These are phyloP conservation scores for Coniella lustricola DNA, from an alignment of 2,329 filamentous ascomycete species.

Conservation along the genomic window DNA sequence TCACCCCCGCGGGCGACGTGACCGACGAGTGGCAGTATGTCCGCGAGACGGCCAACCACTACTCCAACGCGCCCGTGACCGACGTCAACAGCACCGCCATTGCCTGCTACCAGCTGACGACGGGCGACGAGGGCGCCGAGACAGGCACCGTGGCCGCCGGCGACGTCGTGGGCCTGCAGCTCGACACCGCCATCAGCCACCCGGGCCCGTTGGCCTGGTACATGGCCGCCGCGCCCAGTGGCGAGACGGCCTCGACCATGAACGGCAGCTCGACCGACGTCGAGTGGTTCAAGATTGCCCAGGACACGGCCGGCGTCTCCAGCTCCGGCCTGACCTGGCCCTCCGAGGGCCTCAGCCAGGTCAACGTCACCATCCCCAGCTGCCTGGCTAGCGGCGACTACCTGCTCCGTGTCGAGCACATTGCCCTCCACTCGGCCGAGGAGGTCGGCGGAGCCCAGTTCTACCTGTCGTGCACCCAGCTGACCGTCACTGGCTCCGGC, in stretches of 20 bases:
- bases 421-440: conserved; percentile 39
- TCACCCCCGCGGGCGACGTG: neutral
- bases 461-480: conserved; percentile 33
- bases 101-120: conserved; percentile 31
- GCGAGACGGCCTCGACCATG: conserved; percentile 32
- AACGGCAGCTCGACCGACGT: conserved; percentile 24
- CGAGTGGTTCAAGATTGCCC: conserved; percentile 43
- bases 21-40: neutral
- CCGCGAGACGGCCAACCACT: neutral
- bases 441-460: conserved; percentile 27
- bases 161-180: conserved; percentile 23
- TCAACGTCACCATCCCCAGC: conserved; percentile 29
- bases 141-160: conserved; percentile 38
- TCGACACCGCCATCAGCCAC: conserved; percentile 38
- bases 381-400: conserved; percentile 30
- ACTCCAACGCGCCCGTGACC: conserved; percentile 44
- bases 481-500: conserved; percentile 25
- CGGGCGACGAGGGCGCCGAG: conserved; percentile 22
- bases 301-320: conserved; percentile 21
- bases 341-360: conserved; percentile 19
- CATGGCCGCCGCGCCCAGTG: conserved; percentile 31
- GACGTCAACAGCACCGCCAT: conserved; percentile 36
- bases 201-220: conserved; percentile 44
- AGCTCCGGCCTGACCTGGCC: conserved; percentile 28
- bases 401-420: conserved; percentile 41